Evolutionary conservation across 179 eudicot genomes (phyloP).

Genomic region (Silene vulgaris): DNA sequence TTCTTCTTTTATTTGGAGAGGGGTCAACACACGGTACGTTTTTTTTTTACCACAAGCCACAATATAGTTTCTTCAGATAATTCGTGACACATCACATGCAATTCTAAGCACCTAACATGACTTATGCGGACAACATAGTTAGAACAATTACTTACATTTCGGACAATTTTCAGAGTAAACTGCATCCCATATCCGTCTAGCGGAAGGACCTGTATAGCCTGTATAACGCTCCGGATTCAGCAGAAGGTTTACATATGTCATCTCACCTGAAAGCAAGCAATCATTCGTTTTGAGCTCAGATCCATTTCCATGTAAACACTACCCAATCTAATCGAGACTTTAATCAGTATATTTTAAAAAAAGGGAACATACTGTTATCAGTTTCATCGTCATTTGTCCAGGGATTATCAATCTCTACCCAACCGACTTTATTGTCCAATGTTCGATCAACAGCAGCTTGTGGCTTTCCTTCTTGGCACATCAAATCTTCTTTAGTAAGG

Average conservation of each 20-base stretch:
- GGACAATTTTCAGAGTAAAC: constrained; percentile 92
- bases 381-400: constrained; percentile 95
- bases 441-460: constrained; percentile 83
- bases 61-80: not conserved
- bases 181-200: constrained; percentile 96
- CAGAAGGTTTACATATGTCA: constrained; percentile 90
- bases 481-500: constrained; percentile 56
- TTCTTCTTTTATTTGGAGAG: too few relatives aligned
- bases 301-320: too few relatives aligned
- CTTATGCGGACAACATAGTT: not conserved
- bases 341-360: constrained; percentile 9
- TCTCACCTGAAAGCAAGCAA: constrained; percentile 60
- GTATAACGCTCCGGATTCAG: constrained; percentile 86
- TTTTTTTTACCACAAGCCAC: not conserved
- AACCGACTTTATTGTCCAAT: constrained; percentile 62
- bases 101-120: not conserved
- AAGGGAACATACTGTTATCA: constrained; percentile 58
- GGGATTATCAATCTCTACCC: constrained; percentile 83
- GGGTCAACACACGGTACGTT: too few relatives aligned
- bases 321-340: not conserved
- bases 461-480: constrained; percentile 87
- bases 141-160: constrained; percentile 48
- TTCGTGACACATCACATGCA: not conserved
- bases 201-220: constrained; percentile 84
- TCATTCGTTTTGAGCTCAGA: not conserved